Evolutionary conservation across 2,329 filamentous ascomycete species (phyloP).

Genomic region (Colletotrichum sp.): DNA sequence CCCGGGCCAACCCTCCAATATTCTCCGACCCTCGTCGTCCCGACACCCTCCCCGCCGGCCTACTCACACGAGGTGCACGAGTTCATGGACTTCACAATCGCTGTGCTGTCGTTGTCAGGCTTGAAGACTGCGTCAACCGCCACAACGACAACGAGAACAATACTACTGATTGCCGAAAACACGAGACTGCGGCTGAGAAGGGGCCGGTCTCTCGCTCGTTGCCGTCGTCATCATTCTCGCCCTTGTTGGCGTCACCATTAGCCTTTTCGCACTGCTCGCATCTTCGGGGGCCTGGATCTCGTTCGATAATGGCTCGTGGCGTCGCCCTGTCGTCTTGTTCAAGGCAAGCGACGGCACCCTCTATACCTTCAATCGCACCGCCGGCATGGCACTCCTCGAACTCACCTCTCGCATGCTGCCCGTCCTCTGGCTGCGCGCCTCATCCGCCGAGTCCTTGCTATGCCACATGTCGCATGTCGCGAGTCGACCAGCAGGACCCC

Average conservation of each 20-base stretch:
- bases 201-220: not conserved
- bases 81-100: not conserved
- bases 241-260: not conserved
- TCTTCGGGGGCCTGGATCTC: not conserved
- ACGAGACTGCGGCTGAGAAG: not conserved
- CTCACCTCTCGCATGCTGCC: not conserved
- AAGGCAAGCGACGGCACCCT: not conserved
- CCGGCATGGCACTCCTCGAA: not conserved
- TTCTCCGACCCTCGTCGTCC: not conserved
- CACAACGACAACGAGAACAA: not conserved
- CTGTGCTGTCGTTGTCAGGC: not conserved
- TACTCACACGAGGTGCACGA: not conserved
- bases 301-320: not conserved
- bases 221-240: not conserved
- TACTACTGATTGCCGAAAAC: not conserved
- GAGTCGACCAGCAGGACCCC: not conserved
- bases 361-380: not conserved
- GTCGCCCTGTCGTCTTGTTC: not conserved
- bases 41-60: not conserved
- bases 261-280: not conserved
- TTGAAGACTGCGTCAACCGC: not conserved
- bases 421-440: not conserved
- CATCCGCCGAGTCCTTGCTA: not conserved
- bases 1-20: not conserved
- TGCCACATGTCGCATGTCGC: not conserved